Conservation (phyloP, 2,329 filamentous ascomycete species). For the Xylariaceae sp. region DNA sequence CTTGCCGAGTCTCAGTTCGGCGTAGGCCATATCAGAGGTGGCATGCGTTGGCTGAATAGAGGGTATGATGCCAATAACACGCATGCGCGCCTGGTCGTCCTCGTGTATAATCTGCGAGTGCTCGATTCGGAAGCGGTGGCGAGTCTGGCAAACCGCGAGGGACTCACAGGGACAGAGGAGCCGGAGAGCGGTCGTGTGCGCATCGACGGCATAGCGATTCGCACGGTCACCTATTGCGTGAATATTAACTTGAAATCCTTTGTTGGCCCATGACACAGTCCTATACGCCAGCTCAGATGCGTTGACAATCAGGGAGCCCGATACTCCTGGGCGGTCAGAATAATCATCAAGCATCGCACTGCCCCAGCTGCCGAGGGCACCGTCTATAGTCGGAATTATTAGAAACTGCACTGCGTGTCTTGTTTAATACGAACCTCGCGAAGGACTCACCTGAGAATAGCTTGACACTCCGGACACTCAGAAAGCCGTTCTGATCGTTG, state of each 20-base stretch:
- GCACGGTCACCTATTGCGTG: conserved; percentile 68
- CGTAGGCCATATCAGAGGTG: conserved; percentile 66
- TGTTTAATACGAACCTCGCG: too few species aligned
- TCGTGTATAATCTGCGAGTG: conserved; percentile 66
- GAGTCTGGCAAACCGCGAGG: conserved; percentile 47
- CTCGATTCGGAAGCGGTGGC: conserved; percentile 60
- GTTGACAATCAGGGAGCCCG: conserved; percentile 62
- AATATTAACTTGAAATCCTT: conserved; percentile 63
- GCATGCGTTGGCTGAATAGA: conserved; percentile 68
- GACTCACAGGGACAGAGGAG: conserved; percentile 42
- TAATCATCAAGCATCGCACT: conserved; percentile 68
- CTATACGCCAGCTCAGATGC: conserved; percentile 51
- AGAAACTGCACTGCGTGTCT: conserved; percentile 2
- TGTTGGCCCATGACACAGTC: conserved; percentile 52
- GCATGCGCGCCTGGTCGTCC: conserved; percentile 56
- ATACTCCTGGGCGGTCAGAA: conserved; percentile 54
- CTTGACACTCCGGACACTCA: conserved; percentile 60
- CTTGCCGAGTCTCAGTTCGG: conserved; percentile 52
- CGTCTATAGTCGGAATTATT: conserved; percentile 43
- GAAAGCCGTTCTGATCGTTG: conserved; percentile 40
- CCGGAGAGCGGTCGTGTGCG: conserved; percentile 53
- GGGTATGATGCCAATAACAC: conserved; percentile 55
- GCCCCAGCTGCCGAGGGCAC: conserved; percentile 65
- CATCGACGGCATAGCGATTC: conserved; percentile 59
- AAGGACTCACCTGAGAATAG: conserved; percentile 54